Base-by-base conservation (phyloP, 768 basidiomycete species). In the Boletus sensibilis region DNA sequence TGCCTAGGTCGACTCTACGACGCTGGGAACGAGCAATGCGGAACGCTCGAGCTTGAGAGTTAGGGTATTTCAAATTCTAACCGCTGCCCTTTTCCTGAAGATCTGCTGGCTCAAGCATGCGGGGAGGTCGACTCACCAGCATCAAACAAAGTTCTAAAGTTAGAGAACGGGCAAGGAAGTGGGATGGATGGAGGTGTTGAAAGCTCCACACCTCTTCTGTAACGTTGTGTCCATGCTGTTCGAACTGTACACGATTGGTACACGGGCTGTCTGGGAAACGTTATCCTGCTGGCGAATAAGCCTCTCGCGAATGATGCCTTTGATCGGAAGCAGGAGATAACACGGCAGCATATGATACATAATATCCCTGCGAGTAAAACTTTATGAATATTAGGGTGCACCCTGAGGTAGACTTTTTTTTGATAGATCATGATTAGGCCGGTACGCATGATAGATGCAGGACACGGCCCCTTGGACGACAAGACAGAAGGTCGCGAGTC, bases 61-160 rank as follows among this genome's bases (percentile, higher is more conserved):
- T 70, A n/a, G 14, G n/a, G 4, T 46, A 68, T 72, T 72, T 73
- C 59, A 70, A 72, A 72, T 73, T 56, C n/a, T 12, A 18, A 37
- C 25, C 29, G 20, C 11, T 45, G 18, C 25, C 35, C 48, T 46
- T 40, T 40, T 60, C 55, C 34, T 50, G 57, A 34, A 62, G 59
- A 66, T 70, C 68, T 58, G 38, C 27, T 53, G 20, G 39, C 21
- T 43, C 12, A 50, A 51, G 48, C 43, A 47, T 59, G 69, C 27
- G 60, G 35, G 54, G 52, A 52, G 44, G 29, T 18, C 34, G n/a
- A 42, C 50, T 20, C 27, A 38, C 31, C 51, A 51, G 37, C 47
- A 56, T 54, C 41, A 34, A 54, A 64, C 47, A 60, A 50, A 48
- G 53, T 59, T 66, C 50, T 50, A 39, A 53, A 54, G 52, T 55